Evolutionary conservation across 345 rosid genomes (phyloP), one percentile per base, ranked within the genome.

Genomic region (Psidium friedrichsthalianum): DNA sequence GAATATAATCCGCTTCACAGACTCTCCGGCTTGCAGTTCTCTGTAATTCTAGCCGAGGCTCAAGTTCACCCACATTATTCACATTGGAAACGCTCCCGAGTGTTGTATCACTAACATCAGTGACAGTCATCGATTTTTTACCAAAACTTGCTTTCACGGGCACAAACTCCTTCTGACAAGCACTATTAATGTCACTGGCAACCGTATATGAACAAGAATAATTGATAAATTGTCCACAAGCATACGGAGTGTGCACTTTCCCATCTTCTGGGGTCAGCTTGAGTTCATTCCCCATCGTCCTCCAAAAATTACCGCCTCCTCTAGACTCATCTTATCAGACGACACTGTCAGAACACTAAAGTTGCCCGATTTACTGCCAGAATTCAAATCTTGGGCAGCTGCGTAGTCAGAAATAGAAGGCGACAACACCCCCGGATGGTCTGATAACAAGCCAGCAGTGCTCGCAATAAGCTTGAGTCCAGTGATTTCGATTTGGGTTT

Each of bases 401-500:
- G 36, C 61, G 6, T 54, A 69, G n/a, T 51, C 85, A 44, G 85
- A 56, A 10, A 44, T 47, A 16, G 85, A 29, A 15, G 85, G 76
- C 1, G 78, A 56, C 78, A 84, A 25, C 54, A 85, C 89, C n/a
- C 74, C 78, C 11, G 21, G 55, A 53, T 87, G 83, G 51, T 81
- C 83, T 2, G 91, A 84, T 8, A 86, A 88, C 85, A 87, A 88
- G 76, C 61, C 83, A 47, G 85, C 86, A 13, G 85, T 74, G 84
- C 89, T 88, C 8, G 87, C 76, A 27, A 83, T 47, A 25, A 85
- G 83, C 85, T 84, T 88, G 32, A 86, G 42, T 49, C 93, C 92
- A 74, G 89, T 42, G 85, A 91, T 84, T 40, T 88, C 94, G 85
- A 87, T 88, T 81, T 86, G 89, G 54, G 90, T 49, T 6, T 90